Conservation (phyloP, 495 filamentous ascomycete genomes). For the Sphaerosporella brunnea region DNA sequence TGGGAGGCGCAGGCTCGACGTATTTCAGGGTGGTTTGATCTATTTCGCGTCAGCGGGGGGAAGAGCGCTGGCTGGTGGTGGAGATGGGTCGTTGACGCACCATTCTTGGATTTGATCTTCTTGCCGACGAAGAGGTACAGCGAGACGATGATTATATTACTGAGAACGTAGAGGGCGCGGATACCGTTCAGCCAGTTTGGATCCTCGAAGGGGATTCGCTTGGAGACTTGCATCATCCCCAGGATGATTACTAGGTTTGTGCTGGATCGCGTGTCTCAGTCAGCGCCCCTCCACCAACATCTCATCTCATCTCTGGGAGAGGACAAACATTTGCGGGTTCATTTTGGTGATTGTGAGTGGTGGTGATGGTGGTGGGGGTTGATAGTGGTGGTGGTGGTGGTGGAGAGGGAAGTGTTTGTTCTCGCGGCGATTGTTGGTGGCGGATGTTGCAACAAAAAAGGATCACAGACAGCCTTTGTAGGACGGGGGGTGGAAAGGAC, state of each 20-base stretch:
- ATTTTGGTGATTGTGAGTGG: slow-evolving; percentile 10
- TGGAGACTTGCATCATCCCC: slow-evolving; percentile 93
- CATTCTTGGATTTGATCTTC: slow-evolving; percentile 86
- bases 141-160: slow-evolving; percentile 70
- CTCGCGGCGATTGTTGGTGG: too few relatives aligned
- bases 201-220: slow-evolving; percentile 89
- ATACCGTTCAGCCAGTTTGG: slow-evolving; percentile 67
- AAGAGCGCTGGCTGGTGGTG: not conserved
- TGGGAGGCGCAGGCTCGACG: slow-evolving; percentile 84
- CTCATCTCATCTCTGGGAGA: not conserved
- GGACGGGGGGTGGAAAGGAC: too few relatives aligned
- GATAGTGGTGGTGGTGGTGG: too few relatives aligned
- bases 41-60: slow-evolving; percentile 27
- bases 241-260: slow-evolving; percentile 90
- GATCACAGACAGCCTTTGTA: too few relatives aligned
- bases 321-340: slow-evolving; percentile 23
- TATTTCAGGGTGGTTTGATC: slow-evolving; percentile 98
- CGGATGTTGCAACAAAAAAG: too few relatives aligned
- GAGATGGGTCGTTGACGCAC: slow-evolving; percentile 37
- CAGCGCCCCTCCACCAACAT: not conserved
- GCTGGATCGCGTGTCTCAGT: slow-evolving; percentile 30
- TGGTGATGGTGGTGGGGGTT: too few relatives aligned
- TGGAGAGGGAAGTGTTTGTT: too few relatives aligned
- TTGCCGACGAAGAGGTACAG: slow-evolving; percentile 68
- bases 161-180: slow-evolving; percentile 64